Evolutionary conservation across 129 eudicot genomes (phyloP).

Genomic region (Artemisia argyi): DNA sequence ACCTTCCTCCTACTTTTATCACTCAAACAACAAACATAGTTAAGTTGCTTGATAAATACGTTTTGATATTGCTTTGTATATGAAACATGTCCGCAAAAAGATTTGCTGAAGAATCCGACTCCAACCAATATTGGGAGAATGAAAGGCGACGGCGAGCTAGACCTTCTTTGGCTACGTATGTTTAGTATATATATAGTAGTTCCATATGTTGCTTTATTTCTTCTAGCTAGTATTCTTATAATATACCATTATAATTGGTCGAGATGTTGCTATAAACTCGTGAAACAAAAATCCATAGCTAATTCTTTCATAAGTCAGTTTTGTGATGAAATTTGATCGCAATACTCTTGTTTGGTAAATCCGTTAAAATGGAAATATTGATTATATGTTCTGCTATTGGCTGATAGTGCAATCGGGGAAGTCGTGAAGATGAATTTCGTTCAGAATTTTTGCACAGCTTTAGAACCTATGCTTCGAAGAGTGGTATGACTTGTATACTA

Average conservation of each 20-base stretch:
- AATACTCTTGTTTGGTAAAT: background rate
- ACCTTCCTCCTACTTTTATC: slow-evolving; percentile 7
- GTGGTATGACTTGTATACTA: slow-evolving; percentile 53
- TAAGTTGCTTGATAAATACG: background rate
- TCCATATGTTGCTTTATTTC: no score
- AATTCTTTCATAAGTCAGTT: no score
- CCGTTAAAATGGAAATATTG: background rate
- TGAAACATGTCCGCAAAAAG: slow-evolving; percentile 63
- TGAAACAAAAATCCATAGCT: background rate
- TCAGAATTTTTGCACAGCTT: slow-evolving; percentile 46
- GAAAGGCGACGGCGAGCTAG: slow-evolving; percentile 50
- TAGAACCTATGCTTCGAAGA: slow-evolving; percentile 84
- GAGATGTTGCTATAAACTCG: no score
- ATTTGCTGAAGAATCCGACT: slow-evolving; percentile 28
- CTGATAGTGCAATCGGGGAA: slow-evolving; percentile 63
- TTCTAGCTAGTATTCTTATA: no score
- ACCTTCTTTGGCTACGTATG: slow-evolving; percentile 79
- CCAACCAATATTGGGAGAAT: slow-evolving; percentile 42
- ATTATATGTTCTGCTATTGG: background rate
- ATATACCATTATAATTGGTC: no score
- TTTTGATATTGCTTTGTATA: background rate
- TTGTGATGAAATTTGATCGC: background rate
- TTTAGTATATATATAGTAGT: background rate
- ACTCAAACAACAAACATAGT: background rate
- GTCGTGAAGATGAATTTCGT: slow-evolving; percentile 57